Percentiles rank a stretch among this genome's conserved stretches.
phyloP scores from a whole-genome alignment of 805 yeast genomes.

The Dipodascus geniculatus region DNA sequence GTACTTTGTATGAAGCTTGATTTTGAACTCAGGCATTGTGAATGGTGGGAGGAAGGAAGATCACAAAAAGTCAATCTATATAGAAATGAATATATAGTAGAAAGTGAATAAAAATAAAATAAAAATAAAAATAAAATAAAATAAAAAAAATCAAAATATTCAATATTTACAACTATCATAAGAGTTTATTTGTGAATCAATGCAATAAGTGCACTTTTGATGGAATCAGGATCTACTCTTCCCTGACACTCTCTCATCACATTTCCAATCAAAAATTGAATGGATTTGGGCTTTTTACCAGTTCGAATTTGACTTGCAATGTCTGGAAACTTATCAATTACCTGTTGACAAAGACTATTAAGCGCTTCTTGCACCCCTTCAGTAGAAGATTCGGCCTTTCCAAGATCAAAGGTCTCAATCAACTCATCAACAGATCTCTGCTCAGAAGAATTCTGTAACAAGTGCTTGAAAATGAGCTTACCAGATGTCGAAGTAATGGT shows the following conservation, averaged over 20 bases:
- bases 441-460: constrained; percentile 26
- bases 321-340: constrained; percentile 36
- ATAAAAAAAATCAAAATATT: not conserved
- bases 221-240: constrained; percentile 27
- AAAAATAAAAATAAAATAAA: too few species aligned
- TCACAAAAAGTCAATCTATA: not conserved
- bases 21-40: not conserved
- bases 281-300: constrained; percentile 49
- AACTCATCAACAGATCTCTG: constrained; percentile 31
- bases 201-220: constrained; percentile 6
- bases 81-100: not conserved
- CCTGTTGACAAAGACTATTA: constrained; percentile 33
- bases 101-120: not conserved
- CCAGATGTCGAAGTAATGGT: constrained; percentile 59
- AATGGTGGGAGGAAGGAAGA: not conserved
- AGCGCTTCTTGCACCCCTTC: constrained; percentile 28
- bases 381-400: constrained; percentile 25
- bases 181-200: not conserved
- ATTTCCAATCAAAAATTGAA: constrained; percentile 73
- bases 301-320: constrained; percentile 43
- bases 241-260: constrained; percentile 79
- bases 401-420: constrained; percentile 38
- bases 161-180: too few species aligned
- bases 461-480: constrained; percentile 48
- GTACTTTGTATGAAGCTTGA: constrained; percentile 24